These are phyloP conservation scores for Pestalotiopsis sp. DNA, from an alignment of 2,329 filamentous ascomycete species.

Conservation along the genomic window DNA sequence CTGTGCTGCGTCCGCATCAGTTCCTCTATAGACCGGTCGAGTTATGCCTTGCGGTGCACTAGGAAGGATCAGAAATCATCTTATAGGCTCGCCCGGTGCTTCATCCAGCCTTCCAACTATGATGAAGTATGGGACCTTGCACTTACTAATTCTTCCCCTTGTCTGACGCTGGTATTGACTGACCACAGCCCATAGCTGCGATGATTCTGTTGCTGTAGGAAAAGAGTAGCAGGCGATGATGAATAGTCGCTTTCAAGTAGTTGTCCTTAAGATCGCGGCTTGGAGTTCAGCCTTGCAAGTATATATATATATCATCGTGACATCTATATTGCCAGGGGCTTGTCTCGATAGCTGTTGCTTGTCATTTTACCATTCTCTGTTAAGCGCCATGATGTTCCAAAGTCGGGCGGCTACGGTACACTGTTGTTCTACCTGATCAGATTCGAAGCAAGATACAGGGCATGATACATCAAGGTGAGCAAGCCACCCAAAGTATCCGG, in stretches of 20 bases:
- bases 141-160: neutral
- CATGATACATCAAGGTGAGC: too few species aligned
- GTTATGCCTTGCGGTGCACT: neutral
- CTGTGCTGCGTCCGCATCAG: neutral
- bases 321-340: neutral
- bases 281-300: neutral
- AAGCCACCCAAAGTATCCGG: neutral
- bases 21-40: too few species aligned
- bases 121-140: neutral
- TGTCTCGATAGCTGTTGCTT: neutral
- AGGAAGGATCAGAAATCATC: neutral
- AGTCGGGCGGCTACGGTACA: neutral
- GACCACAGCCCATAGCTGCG: neutral
- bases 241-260: too few species aligned
- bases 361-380: neutral
- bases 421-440: neutral
- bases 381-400: neutral
- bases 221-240: too few species aligned
- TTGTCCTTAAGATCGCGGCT: neutral
- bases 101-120: neutral
- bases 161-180: neutral
- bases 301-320: neutral
- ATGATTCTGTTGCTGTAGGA: neutral
- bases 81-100: neutral
- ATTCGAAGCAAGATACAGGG: neutral